These are phyloP conservation scores for Aspergillus fijiensis DNA, from an alignment of 2,329 filamentous ascomycete genomes.

Conservation along the genomic window DNA sequence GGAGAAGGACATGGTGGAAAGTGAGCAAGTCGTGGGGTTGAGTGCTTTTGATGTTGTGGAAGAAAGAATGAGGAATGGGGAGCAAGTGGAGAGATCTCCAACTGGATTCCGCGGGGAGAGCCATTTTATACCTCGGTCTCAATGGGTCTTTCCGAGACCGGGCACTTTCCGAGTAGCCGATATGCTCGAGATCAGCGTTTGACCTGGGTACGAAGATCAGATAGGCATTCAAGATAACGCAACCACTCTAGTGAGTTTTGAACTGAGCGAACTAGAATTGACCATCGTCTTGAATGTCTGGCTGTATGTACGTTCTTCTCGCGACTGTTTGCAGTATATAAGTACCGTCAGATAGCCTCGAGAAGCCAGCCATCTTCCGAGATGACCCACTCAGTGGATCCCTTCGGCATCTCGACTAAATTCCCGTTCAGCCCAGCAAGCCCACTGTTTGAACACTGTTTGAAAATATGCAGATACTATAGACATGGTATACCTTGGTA, in stretches of 20 bases:
- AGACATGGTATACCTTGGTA: neutral
- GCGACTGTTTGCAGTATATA: too few species aligned
- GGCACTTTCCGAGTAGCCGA: neutral
- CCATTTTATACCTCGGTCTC: neutral
- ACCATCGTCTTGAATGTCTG: too few species aligned
- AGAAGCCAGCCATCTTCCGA: neutral
- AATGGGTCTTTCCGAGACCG: neutral
- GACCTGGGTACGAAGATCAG: neutral
- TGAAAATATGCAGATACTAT: neutral
- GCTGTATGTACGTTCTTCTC: too few species aligned
- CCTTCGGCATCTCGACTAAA: neutral
- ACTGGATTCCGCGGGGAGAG: neutral
- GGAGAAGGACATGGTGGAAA: conserved; percentile 10
- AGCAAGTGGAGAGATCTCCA: neutral
- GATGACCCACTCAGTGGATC: neutral
- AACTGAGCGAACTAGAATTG: too few species aligned
- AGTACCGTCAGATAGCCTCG: neutral
- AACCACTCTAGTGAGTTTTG: too few species aligned
- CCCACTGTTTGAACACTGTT: too few species aligned
- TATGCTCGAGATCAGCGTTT: neutral
- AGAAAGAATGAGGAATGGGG: neutral
- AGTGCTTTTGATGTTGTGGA: neutral
- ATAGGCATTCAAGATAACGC: too few species aligned
- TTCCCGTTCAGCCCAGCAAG: neutral
- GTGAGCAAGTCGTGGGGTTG: too few species aligned